Evolutionary conservation across 305 asterid species (phyloP).

Genomic region (Plantago lanceolata): DNA sequence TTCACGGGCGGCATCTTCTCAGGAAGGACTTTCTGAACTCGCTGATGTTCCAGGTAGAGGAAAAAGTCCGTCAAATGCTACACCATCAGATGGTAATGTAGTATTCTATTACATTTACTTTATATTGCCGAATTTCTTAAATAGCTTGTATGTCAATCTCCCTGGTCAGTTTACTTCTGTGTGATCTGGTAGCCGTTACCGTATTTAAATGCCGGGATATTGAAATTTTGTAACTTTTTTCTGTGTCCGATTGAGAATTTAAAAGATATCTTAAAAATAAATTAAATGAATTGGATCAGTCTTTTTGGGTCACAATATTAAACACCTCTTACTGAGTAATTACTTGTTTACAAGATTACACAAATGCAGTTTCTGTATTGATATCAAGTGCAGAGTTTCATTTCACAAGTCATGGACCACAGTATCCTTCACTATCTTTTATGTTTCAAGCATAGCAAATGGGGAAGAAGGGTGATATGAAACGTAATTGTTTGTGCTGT

Average conservation of each 20-base stretch:
- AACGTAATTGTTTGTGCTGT: too few species aligned
- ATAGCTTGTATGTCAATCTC: background rate
- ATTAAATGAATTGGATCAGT: background rate
- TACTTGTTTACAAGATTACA: too few species aligned
- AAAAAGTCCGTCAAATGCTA: conserved; percentile 36
- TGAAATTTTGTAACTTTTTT: background rate
- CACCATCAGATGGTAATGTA: conserved; percentile 59
- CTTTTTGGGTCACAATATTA: too few species aligned
- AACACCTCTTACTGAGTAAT: too few species aligned
- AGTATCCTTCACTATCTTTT: too few species aligned
- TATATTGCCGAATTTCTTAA: background rate
- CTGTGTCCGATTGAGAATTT: background rate
- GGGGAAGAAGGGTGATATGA: too few species aligned
- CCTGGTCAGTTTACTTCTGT: background rate
- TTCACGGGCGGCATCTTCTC: conserved; percentile 57
- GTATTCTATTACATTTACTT: background rate
- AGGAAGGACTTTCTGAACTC: conserved; percentile 58
- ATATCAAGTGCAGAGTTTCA: too few species aligned
- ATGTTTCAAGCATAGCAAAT: too few species aligned
- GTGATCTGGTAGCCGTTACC: background rate
- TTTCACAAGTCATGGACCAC: too few species aligned
- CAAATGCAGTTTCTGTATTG: too few species aligned
- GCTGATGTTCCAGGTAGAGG: conserved; percentile 45
- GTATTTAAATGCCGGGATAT: background rate
- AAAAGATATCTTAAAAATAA: background rate